A percentile compares a stretch with the other conserved stretches of the same genome.
Conservation (phyloP, 345 rosid genomes). For the Arabidopsis suecica region DNA sequence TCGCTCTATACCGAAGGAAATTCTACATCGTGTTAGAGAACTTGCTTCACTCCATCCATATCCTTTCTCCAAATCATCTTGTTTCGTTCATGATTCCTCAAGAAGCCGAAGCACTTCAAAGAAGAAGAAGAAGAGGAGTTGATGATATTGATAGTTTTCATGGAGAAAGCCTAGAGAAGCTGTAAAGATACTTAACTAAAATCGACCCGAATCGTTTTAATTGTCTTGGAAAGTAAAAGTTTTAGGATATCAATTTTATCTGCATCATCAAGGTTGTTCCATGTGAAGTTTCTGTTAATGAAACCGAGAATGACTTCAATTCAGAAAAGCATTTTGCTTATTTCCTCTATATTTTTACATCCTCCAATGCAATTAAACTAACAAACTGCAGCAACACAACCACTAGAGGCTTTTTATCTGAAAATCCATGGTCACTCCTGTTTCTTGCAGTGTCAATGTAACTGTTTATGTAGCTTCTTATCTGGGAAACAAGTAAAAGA, state of each 20-base stretch:
- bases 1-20: slow-evolving; percentile 60
- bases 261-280: slow-evolving; percentile 9
- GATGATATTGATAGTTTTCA: neutral
- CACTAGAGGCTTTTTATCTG: neutral
- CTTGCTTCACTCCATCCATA: slow-evolving; percentile 76
- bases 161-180: slow-evolving; percentile 2
- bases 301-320: slow-evolving; percentile 20
- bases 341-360: neutral
- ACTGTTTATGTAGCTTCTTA: neutral
- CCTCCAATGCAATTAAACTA: neutral
- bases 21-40: slow-evolving; percentile 65
- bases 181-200: neutral
- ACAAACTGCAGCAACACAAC: neutral
- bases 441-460: neutral
- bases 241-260: slow-evolving; percentile 10
- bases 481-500: neutral
- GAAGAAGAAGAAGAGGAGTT: slow-evolving; percentile 33
- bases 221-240: slow-evolving; percentile 3
- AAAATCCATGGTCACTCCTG: slow-evolving; percentile 10
- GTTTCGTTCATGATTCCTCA: slow-evolving; percentile 29
- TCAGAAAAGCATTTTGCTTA: neutral
- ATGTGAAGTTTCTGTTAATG: slow-evolving; percentile 22
- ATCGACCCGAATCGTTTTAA: neutral
- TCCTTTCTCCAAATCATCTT: slow-evolving; percentile 43
- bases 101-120: slow-evolving; percentile 46